Percentiles rank a stretch among this genome's conserved stretches.
Conservation (phyloP, 164 flowering plant species). For the Annona cherimola region DNA sequence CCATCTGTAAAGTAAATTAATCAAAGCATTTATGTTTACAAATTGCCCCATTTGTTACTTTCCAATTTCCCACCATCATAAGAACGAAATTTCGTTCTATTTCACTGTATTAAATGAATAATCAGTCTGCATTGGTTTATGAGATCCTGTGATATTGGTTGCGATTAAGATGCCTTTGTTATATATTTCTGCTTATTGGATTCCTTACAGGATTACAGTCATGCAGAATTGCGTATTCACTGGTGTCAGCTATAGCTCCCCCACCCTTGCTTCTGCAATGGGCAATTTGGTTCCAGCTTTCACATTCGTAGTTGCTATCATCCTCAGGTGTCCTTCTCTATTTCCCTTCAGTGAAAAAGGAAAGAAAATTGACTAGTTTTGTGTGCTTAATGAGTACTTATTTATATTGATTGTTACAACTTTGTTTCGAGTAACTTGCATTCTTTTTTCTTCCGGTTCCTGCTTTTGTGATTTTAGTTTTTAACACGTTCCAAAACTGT, state of each 20-base stretch:
- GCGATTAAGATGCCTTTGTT: background rate
- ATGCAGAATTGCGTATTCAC: slow-evolving; percentile 7
- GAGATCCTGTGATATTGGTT: background rate
- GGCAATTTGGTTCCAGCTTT: slow-evolving; percentile 38
- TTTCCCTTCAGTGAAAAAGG: background rate
- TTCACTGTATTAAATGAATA: too few relatives aligned
- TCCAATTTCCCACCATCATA: background rate
- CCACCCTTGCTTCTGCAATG: slow-evolving; percentile 43
- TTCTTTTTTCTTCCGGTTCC: too few relatives aligned
- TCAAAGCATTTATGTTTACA: too few relatives aligned
- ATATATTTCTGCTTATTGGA: background rate
- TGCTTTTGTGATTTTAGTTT: too few relatives aligned
- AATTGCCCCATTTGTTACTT: background rate
- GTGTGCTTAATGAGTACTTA: too few relatives aligned
- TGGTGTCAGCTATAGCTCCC: slow-evolving; percentile 45
- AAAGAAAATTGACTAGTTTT: background rate
- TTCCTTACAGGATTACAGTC: slow-evolving; percentile 18
- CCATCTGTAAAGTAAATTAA: too few relatives aligned
- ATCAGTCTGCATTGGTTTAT: too few relatives aligned
- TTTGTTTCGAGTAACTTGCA: too few relatives aligned
- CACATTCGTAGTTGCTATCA: slow-evolving; percentile 48
- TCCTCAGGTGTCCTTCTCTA: slow-evolving; percentile 26
- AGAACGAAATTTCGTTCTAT: too few relatives aligned
- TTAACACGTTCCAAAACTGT: too few relatives aligned
- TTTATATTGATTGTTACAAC: too few relatives aligned